Percentiles rank a stretch among this genome's conserved stretches.
phyloP scores from a whole-genome alignment of 2,329 filamentous ascomycete genomes.

The Cladophialophora chaetospira region DNA sequence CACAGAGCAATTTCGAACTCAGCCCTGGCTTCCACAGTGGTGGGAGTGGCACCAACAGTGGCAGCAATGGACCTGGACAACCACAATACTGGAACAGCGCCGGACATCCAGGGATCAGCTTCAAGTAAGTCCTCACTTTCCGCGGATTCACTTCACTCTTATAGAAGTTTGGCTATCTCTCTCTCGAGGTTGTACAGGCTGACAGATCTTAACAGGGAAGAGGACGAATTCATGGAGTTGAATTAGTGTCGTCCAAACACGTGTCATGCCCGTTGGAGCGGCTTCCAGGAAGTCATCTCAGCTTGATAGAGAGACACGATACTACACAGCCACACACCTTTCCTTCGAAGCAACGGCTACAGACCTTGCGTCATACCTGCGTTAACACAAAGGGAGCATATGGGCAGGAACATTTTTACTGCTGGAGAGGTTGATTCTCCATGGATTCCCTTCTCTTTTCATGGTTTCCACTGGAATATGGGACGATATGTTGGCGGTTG shows the following conservation, averaged over 20 bases:
- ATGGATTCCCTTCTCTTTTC: conserved; percentile 4
- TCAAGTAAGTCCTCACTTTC: too few relatives aligned
- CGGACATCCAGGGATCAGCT: conserved; percentile 63
- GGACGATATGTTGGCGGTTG: conserved; percentile 1
- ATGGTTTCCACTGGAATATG: background rate
- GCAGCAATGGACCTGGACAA: conserved; percentile 43
- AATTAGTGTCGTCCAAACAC: conserved; percentile 11
- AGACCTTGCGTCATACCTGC: background rate
- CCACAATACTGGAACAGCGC: conserved; percentile 57
- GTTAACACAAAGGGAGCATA: background rate
- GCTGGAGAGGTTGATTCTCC: background rate
- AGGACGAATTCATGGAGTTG: conserved; percentile 85
- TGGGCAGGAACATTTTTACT: background rate
- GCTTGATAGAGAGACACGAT: background rate
- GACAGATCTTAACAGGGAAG: too few relatives aligned
- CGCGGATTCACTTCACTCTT: too few relatives aligned
- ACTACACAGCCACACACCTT: background rate
- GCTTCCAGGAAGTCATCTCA: background rate
- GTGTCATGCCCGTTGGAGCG: background rate
- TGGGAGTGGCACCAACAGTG: conserved; percentile 61
- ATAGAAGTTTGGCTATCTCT: too few relatives aligned
- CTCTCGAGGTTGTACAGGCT: too few relatives aligned
- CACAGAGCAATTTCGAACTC: conserved; percentile 62
- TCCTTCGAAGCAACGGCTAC: background rate
- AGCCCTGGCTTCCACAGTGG: conserved; percentile 73